Evolutionary conservation across 164 flowering plant genomes (phyloP).

Genomic region (Nelumbo lutea): DNA sequence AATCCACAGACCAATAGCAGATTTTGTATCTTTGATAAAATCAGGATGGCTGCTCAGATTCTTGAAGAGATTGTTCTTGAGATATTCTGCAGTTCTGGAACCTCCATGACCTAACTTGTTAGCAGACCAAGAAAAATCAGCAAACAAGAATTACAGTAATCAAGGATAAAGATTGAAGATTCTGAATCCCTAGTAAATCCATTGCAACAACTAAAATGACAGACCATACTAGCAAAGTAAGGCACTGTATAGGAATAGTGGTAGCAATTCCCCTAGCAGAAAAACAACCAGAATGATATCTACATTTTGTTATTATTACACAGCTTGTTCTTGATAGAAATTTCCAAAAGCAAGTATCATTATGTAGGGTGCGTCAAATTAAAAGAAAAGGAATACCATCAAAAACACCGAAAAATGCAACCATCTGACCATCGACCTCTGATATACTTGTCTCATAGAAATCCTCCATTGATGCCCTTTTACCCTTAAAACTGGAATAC

Average conservation of each 20-base stretch:
- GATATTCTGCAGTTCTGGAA: conserved; percentile 66
- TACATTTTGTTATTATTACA: no score
- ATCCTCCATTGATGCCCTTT: conserved; percentile 80
- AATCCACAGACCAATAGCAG: conserved; percentile 62
- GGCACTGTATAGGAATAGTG: not conserved
- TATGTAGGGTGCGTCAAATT: not conserved
- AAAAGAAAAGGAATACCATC: conserved; percentile 47
- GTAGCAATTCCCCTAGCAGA: not conserved
- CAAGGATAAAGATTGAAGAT: not conserved
- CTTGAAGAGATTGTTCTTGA: conserved; percentile 68
- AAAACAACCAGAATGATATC: not conserved
- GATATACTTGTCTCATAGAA: conserved; percentile 63
- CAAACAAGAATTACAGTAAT: not conserved
- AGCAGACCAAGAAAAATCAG: conserved; percentile 7
- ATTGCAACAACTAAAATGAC: no score
- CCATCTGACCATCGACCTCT: conserved; percentile 78
- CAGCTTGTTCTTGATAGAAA: not conserved
- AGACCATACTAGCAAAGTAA: not conserved
- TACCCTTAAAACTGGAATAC: conserved; percentile 73
- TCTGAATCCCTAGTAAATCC: not conserved
- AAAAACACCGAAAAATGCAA: conserved; percentile 77
- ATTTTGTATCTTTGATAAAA: conserved; percentile 60
- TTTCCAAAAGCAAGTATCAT: not conserved
- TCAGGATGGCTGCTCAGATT: conserved; percentile 67
- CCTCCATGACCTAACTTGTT: conserved; percentile 75